Percentiles rank a stretch among this genome's conserved stretches.
These are phyloP conservation scores for Tylopilus felleus DNA, from an alignment of 768 basidiomycete genomes.

Conservation along the genomic window DNA sequence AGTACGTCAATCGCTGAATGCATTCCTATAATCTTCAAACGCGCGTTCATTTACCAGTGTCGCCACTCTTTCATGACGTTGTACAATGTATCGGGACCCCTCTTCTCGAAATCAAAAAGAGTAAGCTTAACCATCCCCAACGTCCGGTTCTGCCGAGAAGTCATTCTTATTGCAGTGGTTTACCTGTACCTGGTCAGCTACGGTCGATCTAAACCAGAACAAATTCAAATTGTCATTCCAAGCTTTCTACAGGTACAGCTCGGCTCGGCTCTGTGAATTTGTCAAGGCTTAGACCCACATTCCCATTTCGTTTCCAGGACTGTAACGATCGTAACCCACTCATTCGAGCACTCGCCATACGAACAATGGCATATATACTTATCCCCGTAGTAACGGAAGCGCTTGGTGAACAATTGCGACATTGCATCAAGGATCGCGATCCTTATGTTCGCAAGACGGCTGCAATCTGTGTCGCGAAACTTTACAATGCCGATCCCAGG, in stretches of 20 bases:
- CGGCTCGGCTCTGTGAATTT: constrained; percentile 1
- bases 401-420: constrained; percentile 84
- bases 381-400: constrained; percentile 84
- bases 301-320: constrained; percentile 52
- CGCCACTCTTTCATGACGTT: constrained; percentile 91
- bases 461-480: constrained; percentile 94
- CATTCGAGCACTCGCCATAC: constrained; percentile 93
- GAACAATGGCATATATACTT: constrained; percentile 99
- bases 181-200: constrained; percentile 98
- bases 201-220: constrained; percentile 89
- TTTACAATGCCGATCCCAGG: constrained; percentile 85
- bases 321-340: constrained; percentile 95
- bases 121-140: constrained; percentile 45
- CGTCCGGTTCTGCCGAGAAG: background rate
- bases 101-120: constrained; percentile 97
- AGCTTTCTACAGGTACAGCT: constrained; percentile 78
- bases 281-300: constrained; percentile 14
- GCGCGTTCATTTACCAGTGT: constrained; percentile 56
- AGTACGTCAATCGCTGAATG: constrained; percentile 55
- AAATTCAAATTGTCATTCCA: constrained; percentile 87
- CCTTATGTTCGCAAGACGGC: constrained; percentile 99
- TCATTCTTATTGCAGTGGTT: constrained; percentile 62
- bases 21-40: constrained; percentile 14
- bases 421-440: constrained; percentile 90
- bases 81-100: constrained; percentile 95